Percentiles rank a stretch among this genome's conserved stretches.
phyloP scores from a whole-genome alignment of 768 basidiomycete species.

The Paxillus involutus region DNA sequence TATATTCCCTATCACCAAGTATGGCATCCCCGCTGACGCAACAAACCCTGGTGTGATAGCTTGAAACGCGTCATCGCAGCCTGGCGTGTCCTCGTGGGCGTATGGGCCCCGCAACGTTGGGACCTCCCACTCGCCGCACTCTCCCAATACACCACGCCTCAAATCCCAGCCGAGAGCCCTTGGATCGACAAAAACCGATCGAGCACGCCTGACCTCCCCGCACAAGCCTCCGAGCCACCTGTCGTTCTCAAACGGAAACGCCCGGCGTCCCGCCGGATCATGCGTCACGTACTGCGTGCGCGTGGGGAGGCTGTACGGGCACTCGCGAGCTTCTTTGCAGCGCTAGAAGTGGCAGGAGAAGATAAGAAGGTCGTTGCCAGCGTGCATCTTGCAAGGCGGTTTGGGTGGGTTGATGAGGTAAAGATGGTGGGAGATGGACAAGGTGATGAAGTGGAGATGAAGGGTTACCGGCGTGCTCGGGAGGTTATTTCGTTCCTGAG shows the following conservation, averaged over 20 bases:
- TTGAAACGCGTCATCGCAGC: conserved; percentile 85
- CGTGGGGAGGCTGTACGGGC: conserved; percentile 81
- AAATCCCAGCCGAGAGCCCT: conserved; percentile 62
- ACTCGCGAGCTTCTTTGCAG: conserved; percentile 69
- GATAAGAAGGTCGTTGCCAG: conserved; percentile 47
- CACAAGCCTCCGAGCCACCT: conserved; percentile 38
- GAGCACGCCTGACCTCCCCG: conserved; percentile 21
- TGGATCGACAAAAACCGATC: conserved; percentile 61
- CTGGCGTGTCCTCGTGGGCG: conserved; percentile 96
- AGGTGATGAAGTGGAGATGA: conserved; percentile 18
- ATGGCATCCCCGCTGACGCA: conserved; percentile 18
- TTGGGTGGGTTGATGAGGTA: conserved; percentile 40
- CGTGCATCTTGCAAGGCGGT: conserved; percentile 46
- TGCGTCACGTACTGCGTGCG: conserved; percentile 86
- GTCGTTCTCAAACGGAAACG: conserved; percentile 33
- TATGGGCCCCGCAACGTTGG: conserved; percentile 87
- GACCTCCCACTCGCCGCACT: conserved; percentile 78
- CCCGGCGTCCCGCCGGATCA: conserved; percentile 78
- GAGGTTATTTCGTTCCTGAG: conserved; percentile 77
- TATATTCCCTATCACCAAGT: conserved; percentile 8
- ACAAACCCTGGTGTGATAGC: conserved; percentile 37
- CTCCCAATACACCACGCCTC: conserved; percentile 68
- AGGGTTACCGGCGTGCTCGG: conserved; percentile 62
- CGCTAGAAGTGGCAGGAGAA: conserved; percentile 52
- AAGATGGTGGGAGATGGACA: conserved; percentile 24